These are phyloP conservation scores for Colletotrichum magnum DNA, from an alignment of 2,329 filamentous ascomycete genomes.

Conservation along the genomic window DNA sequence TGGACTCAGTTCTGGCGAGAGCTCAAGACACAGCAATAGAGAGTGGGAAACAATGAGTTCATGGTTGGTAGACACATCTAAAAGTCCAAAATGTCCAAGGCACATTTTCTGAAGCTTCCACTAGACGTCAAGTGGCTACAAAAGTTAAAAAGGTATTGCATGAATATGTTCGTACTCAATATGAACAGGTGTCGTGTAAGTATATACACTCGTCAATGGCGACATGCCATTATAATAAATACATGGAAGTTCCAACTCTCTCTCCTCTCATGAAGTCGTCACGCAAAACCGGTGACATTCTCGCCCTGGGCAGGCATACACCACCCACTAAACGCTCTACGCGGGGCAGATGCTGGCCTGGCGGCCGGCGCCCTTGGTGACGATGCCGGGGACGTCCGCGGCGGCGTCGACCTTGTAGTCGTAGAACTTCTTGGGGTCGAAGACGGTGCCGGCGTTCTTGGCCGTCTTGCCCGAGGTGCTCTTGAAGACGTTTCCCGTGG, in stretches of 20 bases:
- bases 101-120: too few species aligned
- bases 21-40: too few species aligned
- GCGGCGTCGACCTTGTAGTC: conserved; percentile 41
- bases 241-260: conserved; percentile 21
- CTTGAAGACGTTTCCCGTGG: conserved; percentile 40
- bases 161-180: conserved; percentile 15
- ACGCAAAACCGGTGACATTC: too few species aligned
- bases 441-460: conserved; percentile 35
- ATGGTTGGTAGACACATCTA: too few species aligned
- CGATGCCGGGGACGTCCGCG: conserved; percentile 43
- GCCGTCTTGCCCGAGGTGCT: conserved; percentile 33
- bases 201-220: conserved; percentile 21
- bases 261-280: background rate
- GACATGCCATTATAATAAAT: conserved; percentile 24
- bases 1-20: too few species aligned
- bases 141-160: too few species aligned
- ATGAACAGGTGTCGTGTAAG: conserved; percentile 23
- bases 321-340: background rate
- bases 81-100: too few species aligned
- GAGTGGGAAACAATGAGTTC: too few species aligned
- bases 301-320: too few species aligned
- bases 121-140: too few species aligned
- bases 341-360: conserved; percentile 44
- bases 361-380: conserved; percentile 42
- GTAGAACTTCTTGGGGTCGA: conserved; percentile 38